Base-by-base conservation (phyloP, 2,329 filamentous ascomycete genomes). In the Hypoxylon sp. region DNA sequence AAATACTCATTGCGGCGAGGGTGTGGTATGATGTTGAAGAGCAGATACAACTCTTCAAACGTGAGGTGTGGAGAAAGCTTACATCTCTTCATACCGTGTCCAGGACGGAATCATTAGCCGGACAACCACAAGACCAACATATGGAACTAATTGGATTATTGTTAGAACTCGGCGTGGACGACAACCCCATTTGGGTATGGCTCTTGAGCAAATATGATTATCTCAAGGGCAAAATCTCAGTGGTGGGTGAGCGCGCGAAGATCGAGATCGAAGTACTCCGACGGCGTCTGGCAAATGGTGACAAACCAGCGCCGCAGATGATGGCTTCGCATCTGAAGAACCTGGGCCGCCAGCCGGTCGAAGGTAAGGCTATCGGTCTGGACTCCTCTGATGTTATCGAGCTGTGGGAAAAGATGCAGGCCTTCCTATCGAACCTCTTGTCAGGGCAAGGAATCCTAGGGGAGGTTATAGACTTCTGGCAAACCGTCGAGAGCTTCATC, bases 161-260 rank as follows among this genome's bases (percentile, higher is more conserved):
- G 43, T 75, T 99, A n/a, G 93, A 99, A 70, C 78, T 99, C 13
- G 95, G 94, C 5, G 91, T 96, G 2, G 89, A 96, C 7, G 91
- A 97, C 52, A 99, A 96, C 63, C 94, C 94, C 1, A 96, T 99
- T 56, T 96, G 90, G 90, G 82, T 95, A 7, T 99, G 94, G 92
- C 83, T 99, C 17, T 77, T 93, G 46, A 96, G 91, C 65, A 86
- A 90, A 34, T 95, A 92, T 67, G 90, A 96, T 59, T 87, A 92
- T 65, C 78, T 99, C 47, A 97, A 94, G 71, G 86, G 86, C 59
- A 95, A 90, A 68, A 93, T 97, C 43, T 83, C 84, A 30, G 78
- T 82, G 0, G 88, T 87, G 9, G 90, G 91, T 42, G 91, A 97
- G 58, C 85, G 91, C n/a, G 87, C 89, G 42, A 90, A 89, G 68